Conservation (phyloP, 352 stramenopile species). For the Globisporangium alternatum region DNA sequence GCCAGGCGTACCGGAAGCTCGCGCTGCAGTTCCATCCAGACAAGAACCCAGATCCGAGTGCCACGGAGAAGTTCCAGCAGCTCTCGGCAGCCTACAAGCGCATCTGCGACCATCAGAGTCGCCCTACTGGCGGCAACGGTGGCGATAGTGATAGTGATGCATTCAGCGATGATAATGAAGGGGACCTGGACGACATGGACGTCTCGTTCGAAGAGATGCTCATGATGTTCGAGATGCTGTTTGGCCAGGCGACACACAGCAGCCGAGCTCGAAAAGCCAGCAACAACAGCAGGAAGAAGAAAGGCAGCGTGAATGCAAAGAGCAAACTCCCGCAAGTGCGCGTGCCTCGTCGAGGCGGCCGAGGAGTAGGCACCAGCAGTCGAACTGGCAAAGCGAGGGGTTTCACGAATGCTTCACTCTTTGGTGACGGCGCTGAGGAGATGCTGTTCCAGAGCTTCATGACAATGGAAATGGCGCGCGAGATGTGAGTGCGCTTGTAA, state of each 20-base stretch:
- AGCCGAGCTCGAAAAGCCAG: background rate
- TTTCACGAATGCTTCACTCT: slow-evolving; percentile 6
- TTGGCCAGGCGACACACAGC: slow-evolving; percentile 22
- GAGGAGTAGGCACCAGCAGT: background rate
- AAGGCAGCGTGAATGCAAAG: background rate
- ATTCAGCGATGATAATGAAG: slow-evolving; percentile 24
- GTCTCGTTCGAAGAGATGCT: slow-evolving; percentile 71
- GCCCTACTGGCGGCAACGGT: background rate
- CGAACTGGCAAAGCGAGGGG: background rate
- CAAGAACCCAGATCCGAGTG: slow-evolving; percentile 57
- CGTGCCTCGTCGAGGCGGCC: slow-evolving; percentile 7
- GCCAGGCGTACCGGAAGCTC: slow-evolving; percentile 57
- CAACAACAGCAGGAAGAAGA: slow-evolving; percentile 9
- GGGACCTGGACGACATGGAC: slow-evolving; percentile 34
- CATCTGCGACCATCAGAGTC: slow-evolving; percentile 50
- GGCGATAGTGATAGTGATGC: slow-evolving; percentile 18
- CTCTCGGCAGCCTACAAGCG: slow-evolving; percentile 70
- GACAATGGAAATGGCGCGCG: slow-evolving; percentile 21
- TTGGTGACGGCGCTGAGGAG: slow-evolving; percentile 15
- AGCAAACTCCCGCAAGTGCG: slow-evolving; percentile 14
- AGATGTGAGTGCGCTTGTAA: slow-evolving; percentile 16
- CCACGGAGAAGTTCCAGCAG: slow-evolving; percentile 69
- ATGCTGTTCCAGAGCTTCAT: slow-evolving; percentile 17
- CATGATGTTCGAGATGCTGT: slow-evolving; percentile 77
- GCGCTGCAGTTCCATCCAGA: slow-evolving; percentile 70